phyloP scores from a whole-genome alignment of 2,329 filamentous ascomycete genomes.

The Colletotrichum nymphaeae region DNA sequence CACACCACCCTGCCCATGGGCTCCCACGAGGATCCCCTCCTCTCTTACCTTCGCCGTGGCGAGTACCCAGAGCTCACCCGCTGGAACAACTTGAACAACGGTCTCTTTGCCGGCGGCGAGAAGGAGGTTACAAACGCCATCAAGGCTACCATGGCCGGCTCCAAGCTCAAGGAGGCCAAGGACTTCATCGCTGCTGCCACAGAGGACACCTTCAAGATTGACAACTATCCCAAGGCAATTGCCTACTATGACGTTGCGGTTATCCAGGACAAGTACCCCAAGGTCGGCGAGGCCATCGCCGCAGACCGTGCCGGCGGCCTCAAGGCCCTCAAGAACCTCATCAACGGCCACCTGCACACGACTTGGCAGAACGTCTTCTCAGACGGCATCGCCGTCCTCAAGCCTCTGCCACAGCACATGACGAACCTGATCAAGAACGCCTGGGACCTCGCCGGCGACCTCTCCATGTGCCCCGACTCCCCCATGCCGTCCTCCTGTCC shows the following conservation, averaged over 20 bases:
- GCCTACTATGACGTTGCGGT: conserved; percentile 79
- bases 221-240: conserved; percentile 73
- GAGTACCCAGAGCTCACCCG: conserved; percentile 79
- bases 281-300: conserved; percentile 72
- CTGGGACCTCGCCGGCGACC: conserved; percentile 77
- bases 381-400: conserved; percentile 82
- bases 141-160: conserved; percentile 67
- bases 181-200: conserved; percentile 72
- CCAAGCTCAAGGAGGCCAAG: conserved; percentile 66
- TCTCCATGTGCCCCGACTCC: conserved; percentile 79
- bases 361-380: conserved; percentile 86
- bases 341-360: conserved; percentile 86
- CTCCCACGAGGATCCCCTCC: conserved; percentile 75
- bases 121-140: conserved; percentile 72
- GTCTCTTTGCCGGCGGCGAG: conserved; percentile 78
- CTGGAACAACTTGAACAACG: conserved; percentile 78
- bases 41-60: conserved; percentile 79
- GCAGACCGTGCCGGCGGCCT: conserved; percentile 71
- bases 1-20: conserved; percentile 89
- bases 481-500: conserved; percentile 84
- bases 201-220: conserved; percentile 71
- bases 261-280: conserved; percentile 74
- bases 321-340: conserved; percentile 75
- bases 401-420: conserved; percentile 81
- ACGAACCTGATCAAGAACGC: conserved; percentile 78